Base-by-base conservation (phyloP, 345 rosid species). In the Bruguiera parviflora region DNA sequence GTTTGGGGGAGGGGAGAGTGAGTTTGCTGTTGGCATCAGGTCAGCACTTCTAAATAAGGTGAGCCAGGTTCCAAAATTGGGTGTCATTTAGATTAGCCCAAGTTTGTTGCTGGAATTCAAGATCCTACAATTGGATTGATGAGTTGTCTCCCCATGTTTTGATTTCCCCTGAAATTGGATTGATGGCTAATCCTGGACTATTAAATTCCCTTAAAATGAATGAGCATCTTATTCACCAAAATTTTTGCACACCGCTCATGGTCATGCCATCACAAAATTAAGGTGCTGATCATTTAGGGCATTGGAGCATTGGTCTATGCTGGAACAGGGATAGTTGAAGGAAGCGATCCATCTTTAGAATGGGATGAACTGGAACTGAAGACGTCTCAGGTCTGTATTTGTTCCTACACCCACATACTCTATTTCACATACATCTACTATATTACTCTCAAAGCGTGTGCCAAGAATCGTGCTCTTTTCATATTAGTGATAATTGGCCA, bases 1-100 rank as follows among this genome's bases (percentile, higher is more conserved):
- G 86, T 89, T 91, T 85, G 97, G 98, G 75, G 98, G 98, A 76
- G 86, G 86, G 58, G 97, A 91, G 79, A 87, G 98, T 75, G 98
- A 93, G 72, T 93, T 90, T 85, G 86, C 92, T 62, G 93, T 90
- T 53, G 98, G 97, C 73, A 87, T 93, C 69, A 83, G 97, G 79
- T 93, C 91, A 51, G 91, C 98, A 46, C 78, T 93, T 77, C 96
- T 90, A 28, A 86, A 86, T 75, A 85, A 86, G 89, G 98, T 89
- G 53, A 57, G 83, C 71, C 56, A 15, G 8, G 37, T 43, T 51
- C 65, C 65, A 61, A 18, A 56, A 46, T 64, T 11, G 22, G 24
- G 19, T 59, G 28, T 57, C n/a, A 46, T 16, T 25, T 70, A 27
- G 16, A 10, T 24, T 39, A 24, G n/a, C 18, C 22, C 33, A 47